These are phyloP conservation scores for Tolypocladium nubicola DNA, from an alignment of 2,329 filamentous ascomycete genomes.

Conservation along the genomic window DNA sequence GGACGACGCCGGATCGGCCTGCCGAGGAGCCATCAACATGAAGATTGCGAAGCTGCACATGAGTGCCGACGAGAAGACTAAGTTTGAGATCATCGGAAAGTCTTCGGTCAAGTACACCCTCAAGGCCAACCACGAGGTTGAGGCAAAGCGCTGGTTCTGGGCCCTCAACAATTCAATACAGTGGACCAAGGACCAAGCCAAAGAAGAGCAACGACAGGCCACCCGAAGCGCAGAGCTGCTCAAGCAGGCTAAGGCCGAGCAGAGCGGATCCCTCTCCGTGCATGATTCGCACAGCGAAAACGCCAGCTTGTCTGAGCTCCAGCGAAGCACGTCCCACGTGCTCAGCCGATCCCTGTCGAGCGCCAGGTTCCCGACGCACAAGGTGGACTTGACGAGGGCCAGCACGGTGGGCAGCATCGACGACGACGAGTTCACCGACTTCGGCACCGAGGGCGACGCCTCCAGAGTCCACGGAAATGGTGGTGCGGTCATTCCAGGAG, in stretches of 20 bases:
- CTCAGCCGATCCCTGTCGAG: slow-evolving; percentile 16
- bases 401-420: slow-evolving; percentile 39
- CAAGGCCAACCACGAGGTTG: slow-evolving; percentile 95
- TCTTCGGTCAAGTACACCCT: slow-evolving; percentile 97
- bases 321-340: slow-evolving; percentile 34
- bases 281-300: slow-evolving; percentile 39
- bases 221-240: slow-evolving; percentile 65
- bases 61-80: slow-evolving; percentile 94
- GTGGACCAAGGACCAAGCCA: slow-evolving; percentile 94
- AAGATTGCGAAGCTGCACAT: slow-evolving; percentile 89
- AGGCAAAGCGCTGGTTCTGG: slow-evolving; percentile 99
- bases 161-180: slow-evolving; percentile 97
- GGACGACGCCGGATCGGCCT: slow-evolving; percentile 91
- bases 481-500: slow-evolving; percentile 21
- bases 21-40: slow-evolving; percentile 98
- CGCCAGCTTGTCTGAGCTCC: slow-evolving; percentile 37
- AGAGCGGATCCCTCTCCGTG: slow-evolving; percentile 39
- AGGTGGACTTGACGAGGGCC: slow-evolving; percentile 23
- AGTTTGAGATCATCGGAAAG: slow-evolving; percentile 96
- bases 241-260: slow-evolving; percentile 70
- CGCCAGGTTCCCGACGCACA: slow-evolving; percentile 18
- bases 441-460: slow-evolving; percentile 31
- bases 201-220: slow-evolving; percentile 72
- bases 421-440: slow-evolving; percentile 42
- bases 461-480: slow-evolving; percentile 25